Evolutionary conservation across 345 rosid species (phyloP).

Genomic region (Citrus medica): DNA sequence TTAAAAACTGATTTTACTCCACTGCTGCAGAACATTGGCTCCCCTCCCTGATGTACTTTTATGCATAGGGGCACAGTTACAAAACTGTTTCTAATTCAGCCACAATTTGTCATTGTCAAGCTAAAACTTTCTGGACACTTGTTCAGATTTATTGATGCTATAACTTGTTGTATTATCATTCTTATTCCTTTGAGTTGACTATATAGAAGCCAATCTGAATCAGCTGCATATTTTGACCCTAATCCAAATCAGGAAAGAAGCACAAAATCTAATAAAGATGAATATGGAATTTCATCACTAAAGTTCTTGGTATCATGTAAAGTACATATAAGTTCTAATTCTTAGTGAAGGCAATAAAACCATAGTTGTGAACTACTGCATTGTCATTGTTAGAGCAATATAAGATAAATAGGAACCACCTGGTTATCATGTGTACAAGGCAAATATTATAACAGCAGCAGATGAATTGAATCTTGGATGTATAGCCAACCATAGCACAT

Average conservation of each 20-base stretch:
- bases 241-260: not conserved
- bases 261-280: not conserved
- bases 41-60: not conserved
- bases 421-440: not conserved
- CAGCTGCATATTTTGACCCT: not conserved
- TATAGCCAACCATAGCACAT: not conserved
- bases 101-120: no score
- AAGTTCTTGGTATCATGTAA: not conserved
- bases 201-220: no score
- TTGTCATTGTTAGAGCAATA: not conserved
- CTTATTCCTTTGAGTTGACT: no score
- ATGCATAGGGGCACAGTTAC: no score
- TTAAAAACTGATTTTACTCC: not conserved
- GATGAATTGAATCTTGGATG: not conserved
- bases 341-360: no score
- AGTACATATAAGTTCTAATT: not conserved
- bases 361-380: no score
- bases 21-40: not conserved
- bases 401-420: not conserved
- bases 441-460: not conserved
- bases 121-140: no score
- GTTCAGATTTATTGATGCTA: no score
- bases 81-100: no score
- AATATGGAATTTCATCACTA: not conserved
- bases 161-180: no score